These are phyloP conservation scores for Ceratobasidium theobromae DNA, from an alignment of 1,284 basidiomycete genomes.

Conservation along the genomic window DNA sequence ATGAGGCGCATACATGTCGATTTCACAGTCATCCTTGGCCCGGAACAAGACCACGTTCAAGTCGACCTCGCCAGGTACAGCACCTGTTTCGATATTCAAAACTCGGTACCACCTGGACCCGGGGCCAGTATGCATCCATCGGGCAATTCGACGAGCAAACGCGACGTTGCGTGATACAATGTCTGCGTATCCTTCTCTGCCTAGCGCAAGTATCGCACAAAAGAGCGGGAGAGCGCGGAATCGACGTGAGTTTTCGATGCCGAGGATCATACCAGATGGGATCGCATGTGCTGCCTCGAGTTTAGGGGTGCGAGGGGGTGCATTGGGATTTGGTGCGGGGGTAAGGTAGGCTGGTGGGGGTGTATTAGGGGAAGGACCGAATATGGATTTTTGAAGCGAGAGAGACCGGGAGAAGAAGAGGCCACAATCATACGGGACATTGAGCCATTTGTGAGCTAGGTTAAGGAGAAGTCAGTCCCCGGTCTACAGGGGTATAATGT, in stretches of 20 bases:
- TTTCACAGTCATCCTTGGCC: conserved; percentile 38
- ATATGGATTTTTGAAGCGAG: conserved; percentile 43
- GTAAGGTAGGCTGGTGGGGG: conserved; percentile 47
- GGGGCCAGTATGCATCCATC: conserved; percentile 41
- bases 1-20: conserved; percentile 35
- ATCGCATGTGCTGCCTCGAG: conserved; percentile 37
- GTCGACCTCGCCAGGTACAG: conserved; percentile 37
- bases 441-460: conserved; percentile 49
- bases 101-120: conserved; percentile 43
- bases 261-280: conserved; percentile 46
- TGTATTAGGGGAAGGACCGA: conserved; percentile 46
- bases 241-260: conserved; percentile 52
- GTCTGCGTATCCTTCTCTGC: conserved; percentile 47
- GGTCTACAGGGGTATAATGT: not conserved
- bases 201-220: conserved; percentile 48
- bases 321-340: conserved; percentile 29
- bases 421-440: conserved; percentile 53
- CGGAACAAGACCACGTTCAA: conserved; percentile 53
- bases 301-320: conserved; percentile 22
- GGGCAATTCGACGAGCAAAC: conserved; percentile 45
- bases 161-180: conserved; percentile 48
- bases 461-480: not conserved
- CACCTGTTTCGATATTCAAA: conserved; percentile 41
- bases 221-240: conserved; percentile 53
- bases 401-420: conserved; percentile 48